phyloP scores from a whole-genome alignment of 345 rosid species.

The Fremontodendron californicum region DNA sequence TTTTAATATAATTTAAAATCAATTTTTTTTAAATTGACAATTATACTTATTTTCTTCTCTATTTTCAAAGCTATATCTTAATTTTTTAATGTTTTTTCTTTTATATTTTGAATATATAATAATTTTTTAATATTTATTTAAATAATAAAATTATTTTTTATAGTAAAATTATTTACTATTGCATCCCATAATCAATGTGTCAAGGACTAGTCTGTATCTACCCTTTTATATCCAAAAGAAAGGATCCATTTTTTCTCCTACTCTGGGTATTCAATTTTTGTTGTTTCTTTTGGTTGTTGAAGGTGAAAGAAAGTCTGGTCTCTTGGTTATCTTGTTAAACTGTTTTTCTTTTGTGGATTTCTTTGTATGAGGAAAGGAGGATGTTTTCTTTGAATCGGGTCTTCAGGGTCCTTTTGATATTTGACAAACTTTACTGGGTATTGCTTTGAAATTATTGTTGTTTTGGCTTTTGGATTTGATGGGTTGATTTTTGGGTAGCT shows the following conservation, averaged over 20 bases:
- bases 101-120: too few relatives aligned
- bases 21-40: too few relatives aligned
- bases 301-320: not conserved
- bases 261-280: slow-evolving; percentile 16
- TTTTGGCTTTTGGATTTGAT: slow-evolving; percentile 25
- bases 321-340: not conserved
- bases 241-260: slow-evolving; percentile 1
- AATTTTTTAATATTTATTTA: too few relatives aligned
- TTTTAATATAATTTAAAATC: too few relatives aligned
- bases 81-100: too few relatives aligned
- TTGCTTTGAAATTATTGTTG: slow-evolving; percentile 33
- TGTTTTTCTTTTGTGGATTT: not conserved
- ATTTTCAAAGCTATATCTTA: too few relatives aligned
- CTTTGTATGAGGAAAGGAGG: slow-evolving; percentile 5
- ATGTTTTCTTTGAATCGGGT: slow-evolving; percentile 28
- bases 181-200: too few relatives aligned
- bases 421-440: slow-evolving; percentile 26
- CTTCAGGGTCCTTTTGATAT: slow-evolving; percentile 34
- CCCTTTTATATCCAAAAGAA: slow-evolving; percentile 5
- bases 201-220: not conserved
- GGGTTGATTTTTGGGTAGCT: slow-evolving; percentile 22
- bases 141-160: too few relatives aligned
- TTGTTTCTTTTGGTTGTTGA: not conserved
- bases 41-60: too few relatives aligned
- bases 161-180: too few relatives aligned